phyloP scores from a whole-genome alignment of 768 basidiomycete genomes.

The Macrolepiota albuminosa region DNA sequence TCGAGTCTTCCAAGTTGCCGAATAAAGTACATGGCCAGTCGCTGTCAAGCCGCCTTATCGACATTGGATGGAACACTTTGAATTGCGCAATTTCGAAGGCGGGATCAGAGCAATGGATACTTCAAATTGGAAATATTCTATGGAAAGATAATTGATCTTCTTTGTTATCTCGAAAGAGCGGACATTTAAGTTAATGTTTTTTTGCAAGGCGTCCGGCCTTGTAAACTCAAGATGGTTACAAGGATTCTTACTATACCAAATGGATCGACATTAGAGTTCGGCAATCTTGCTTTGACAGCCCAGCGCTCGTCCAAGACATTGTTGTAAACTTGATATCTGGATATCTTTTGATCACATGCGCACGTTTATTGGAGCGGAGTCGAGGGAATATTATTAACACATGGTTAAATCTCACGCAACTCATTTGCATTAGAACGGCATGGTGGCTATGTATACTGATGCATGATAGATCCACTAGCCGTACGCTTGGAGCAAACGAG shows the following conservation, averaged over 20 bases:
- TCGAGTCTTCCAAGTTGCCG: background rate
- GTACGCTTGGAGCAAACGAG: slow-evolving; percentile 12
- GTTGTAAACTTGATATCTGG: slow-evolving; percentile 10
- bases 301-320: slow-evolving; percentile 1
- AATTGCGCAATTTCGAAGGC: slow-evolving; percentile 3
- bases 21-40: background rate
- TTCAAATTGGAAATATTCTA: background rate
- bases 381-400: slow-evolving; percentile 22
- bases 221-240: slow-evolving; percentile 4
- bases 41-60: background rate
- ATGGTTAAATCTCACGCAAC: slow-evolving; percentile 30
- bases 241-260: background rate
- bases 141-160: slow-evolving; percentile 2
- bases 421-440: slow-evolving; percentile 15
- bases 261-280: slow-evolving; percentile 11
- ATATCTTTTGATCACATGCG: slow-evolving; percentile 25
- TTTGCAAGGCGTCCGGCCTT: background rate
- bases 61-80: background rate
- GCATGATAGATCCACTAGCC: slow-evolving; percentile 21
- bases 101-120: background rate
- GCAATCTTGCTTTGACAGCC: slow-evolving; percentile 4
- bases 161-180: slow-evolving; percentile 6
- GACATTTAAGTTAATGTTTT: background rate
- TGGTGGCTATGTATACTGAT: slow-evolving; percentile 19
- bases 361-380: slow-evolving; percentile 29